These are phyloP conservation scores for Lycium barbarum DNA, from an alignment of 257 asterid species.

Conservation along the genomic window DNA sequence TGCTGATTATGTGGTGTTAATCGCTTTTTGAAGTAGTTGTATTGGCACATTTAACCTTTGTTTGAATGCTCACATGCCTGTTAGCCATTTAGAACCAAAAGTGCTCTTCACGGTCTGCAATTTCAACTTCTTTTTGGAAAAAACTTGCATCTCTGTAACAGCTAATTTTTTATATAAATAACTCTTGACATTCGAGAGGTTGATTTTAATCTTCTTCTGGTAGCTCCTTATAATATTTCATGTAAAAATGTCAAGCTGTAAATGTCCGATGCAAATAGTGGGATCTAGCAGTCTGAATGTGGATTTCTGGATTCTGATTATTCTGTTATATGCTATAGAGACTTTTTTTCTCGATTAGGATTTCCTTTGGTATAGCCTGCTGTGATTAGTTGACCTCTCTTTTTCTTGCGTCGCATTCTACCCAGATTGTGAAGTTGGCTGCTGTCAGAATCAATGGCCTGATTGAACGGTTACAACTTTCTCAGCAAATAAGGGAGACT, in stretches of 20 bases:
- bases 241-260: background rate
- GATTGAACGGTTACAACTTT: conserved; percentile 93
- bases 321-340: background rate
- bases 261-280: background rate
- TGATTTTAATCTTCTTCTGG: conserved; percentile 5
- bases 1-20: conserved; percentile 10
- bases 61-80: background rate
- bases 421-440: conserved; percentile 86
- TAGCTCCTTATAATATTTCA: background rate
- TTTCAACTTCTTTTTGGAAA: conserved; percentile 3
- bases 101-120: background rate
- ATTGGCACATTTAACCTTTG: background rate
- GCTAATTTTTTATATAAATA: background rate
- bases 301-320: conserved; percentile 18
- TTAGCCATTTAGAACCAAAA: background rate
- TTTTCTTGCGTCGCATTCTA: background rate
- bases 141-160: background rate
- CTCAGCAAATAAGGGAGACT: conserved; percentile 81
- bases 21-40: background rate
- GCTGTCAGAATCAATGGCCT: conserved; percentile 98
- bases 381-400: background rate
- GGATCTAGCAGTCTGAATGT: background rate
- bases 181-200: background rate
- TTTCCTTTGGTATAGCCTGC: conserved; percentile 1
- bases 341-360: conserved; percentile 1